phyloP scores from a whole-genome alignment of 495 filamentous ascomycete genomes.

The Penicillium lividum region DNA sequence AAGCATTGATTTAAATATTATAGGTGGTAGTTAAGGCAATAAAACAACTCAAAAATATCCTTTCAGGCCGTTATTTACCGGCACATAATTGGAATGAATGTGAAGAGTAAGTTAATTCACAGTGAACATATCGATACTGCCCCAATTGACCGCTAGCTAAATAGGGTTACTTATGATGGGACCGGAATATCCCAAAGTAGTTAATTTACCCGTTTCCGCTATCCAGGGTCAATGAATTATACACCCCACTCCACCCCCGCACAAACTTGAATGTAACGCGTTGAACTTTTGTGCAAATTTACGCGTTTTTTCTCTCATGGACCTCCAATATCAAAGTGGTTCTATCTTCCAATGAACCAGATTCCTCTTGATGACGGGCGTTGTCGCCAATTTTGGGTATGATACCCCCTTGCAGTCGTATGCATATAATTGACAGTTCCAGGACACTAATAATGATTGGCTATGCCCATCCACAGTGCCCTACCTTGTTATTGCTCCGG shows the following conservation, averaged over 20 bases:
- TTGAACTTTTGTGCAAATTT: background rate
- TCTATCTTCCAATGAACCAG: conserved; percentile 24
- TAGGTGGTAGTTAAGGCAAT: too few relatives aligned
- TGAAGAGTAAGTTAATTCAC: too few relatives aligned
- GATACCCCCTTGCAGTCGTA: conserved; percentile 9
- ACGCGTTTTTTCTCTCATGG: background rate
- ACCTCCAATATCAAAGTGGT: conserved; percentile 3
- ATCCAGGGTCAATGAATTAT: too few relatives aligned
- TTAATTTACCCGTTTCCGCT: too few relatives aligned
- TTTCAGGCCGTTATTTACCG: too few relatives aligned
- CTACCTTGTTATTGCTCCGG: conserved; percentile 49
- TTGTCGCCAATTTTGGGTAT: conserved; percentile 32
- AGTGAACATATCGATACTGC: too few relatives aligned
- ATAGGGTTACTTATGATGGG: too few relatives aligned
- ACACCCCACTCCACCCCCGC: conserved; percentile 6
- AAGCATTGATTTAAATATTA: too few relatives aligned
- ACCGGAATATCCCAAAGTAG: too few relatives aligned
- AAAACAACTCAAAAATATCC: too few relatives aligned
- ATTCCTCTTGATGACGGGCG: conserved; percentile 14
- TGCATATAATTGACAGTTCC: conserved; percentile 21
- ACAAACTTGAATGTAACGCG: conserved; percentile 2
- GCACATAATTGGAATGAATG: too few relatives aligned
- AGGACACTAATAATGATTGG: conserved; percentile 53
- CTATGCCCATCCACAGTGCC: conserved; percentile 50
- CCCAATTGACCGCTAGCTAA: too few relatives aligned